Percentiles rank a stretch among this genome's conserved stretches.
phyloP scores from a whole-genome alignment of 306 rosid species.

The Malus asiatica region DNA sequence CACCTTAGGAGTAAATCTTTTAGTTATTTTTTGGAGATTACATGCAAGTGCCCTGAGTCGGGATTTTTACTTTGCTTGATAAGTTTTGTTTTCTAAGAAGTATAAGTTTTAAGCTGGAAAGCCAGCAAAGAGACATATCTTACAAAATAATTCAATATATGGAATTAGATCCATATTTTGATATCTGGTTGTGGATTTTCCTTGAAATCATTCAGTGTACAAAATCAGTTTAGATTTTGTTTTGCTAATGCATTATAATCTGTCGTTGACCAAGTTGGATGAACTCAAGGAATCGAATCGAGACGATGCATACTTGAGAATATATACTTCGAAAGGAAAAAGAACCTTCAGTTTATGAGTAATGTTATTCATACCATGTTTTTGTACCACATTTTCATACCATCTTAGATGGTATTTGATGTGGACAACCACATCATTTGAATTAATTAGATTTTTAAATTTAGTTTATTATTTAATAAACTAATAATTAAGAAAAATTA shows the following conservation, averaged over 20 bases:
- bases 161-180: background rate
- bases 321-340: background rate
- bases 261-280: background rate
- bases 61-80: conserved; percentile 1
- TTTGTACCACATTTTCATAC: too few species aligned
- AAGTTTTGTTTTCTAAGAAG: conserved; percentile 2
- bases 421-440: too few species aligned
- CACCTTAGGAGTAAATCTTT: background rate
- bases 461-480: too few species aligned
- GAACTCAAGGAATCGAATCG: conserved; percentile 2
- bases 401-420: too few species aligned
- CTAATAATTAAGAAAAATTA: too few species aligned
- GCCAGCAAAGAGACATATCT: background rate
- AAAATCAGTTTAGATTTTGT: background rate
- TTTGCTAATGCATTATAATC: background rate
- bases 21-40: conserved; percentile 3
- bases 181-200: background rate
- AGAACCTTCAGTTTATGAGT: background rate
- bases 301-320: background rate
- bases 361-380: too few species aligned
- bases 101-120: conserved; percentile 1
- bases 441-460: too few species aligned
- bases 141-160: conserved; percentile 17
- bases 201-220: too few species aligned
- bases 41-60: background rate